A percentile compares a stretch with the other conserved stretches of the same genome.
Conservation (phyloP, 371 early-diverging fungal species). For the Mucor lusitanicus region DNA sequence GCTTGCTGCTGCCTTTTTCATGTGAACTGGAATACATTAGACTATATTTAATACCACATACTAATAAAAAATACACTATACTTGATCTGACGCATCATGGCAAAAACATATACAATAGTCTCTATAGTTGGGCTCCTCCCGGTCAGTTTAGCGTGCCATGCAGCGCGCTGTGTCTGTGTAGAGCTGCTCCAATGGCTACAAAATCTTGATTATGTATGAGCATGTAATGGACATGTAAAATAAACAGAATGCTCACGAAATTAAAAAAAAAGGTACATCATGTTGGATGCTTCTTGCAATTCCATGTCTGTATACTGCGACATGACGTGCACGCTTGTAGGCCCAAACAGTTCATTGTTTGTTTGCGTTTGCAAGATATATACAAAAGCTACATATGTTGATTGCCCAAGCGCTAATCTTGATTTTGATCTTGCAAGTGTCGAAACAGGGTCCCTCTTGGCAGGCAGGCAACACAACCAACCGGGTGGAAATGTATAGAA, state of each 20-base stretch:
- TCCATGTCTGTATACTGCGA: background rate
- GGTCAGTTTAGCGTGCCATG: background rate
- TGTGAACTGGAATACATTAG: background rate
- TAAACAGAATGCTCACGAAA: background rate
- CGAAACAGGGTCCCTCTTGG: background rate
- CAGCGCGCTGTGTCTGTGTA: background rate
- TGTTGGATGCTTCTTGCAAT: background rate
- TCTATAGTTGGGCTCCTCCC: too few relatives aligned
- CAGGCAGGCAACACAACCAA: too few relatives aligned
- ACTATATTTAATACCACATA: background rate
- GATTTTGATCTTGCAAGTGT: background rate
- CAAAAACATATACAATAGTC: too few relatives aligned
- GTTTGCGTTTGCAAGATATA: background rate
- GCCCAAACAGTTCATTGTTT: background rate
- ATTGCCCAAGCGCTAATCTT: background rate
- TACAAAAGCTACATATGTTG: background rate
- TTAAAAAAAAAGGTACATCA: background rate
- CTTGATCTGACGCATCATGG: background rate
- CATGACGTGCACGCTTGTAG: background rate
- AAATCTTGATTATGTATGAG: slow-evolving; percentile 1
- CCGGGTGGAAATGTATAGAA: background rate
- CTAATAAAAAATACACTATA: background rate
- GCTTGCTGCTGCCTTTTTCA: slow-evolving; percentile 9
- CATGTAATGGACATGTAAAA: background rate
- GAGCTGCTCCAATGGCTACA: background rate